phyloP scores from a whole-genome alignment of 257 asterid genomes.

The Sherardia arvensis region DNA sequence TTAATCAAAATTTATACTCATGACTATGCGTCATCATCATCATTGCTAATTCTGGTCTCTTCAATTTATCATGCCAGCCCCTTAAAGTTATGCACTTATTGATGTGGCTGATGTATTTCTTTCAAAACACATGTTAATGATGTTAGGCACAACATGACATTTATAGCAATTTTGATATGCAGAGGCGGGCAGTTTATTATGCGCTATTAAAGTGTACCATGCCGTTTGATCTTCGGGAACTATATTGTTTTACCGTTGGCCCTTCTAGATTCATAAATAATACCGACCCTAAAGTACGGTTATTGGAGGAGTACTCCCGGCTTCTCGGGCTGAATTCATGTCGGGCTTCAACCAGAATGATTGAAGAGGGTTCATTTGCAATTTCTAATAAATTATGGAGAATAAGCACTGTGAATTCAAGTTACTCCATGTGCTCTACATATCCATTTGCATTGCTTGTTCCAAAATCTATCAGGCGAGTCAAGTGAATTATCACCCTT shows the following conservation, averaged over 20 bases:
- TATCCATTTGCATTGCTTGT: conserved; percentile 94
- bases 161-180: conserved; percentile 22
- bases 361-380: conserved; percentile 74
- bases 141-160: not conserved
- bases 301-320: conserved; percentile 79
- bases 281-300: conserved; percentile 60
- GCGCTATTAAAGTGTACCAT: conserved; percentile 67
- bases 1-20: not conserved
- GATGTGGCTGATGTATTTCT: conserved; percentile 6
- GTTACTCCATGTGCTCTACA: conserved; percentile 66
- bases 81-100: not conserved
- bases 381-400: conserved; percentile 85
- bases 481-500: conserved; percentile 7
- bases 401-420: conserved; percentile 64
- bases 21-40: not conserved
- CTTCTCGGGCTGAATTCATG: conserved; percentile 65
- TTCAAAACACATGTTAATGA: not conserved
- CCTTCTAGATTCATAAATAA: conserved; percentile 52
- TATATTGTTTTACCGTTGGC: conserved; percentile 68
- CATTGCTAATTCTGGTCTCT: not conserved
- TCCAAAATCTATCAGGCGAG: conserved; percentile 77
- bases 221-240: conserved; percentile 83
- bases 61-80: not conserved
- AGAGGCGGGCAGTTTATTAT: conserved; percentile 87
- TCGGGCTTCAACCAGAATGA: conserved; percentile 42